Percentiles rank a stretch among this genome's conserved stretches.
Conservation (phyloP, 164 flowering plant genomes). For the Annona cherimola region DNA sequence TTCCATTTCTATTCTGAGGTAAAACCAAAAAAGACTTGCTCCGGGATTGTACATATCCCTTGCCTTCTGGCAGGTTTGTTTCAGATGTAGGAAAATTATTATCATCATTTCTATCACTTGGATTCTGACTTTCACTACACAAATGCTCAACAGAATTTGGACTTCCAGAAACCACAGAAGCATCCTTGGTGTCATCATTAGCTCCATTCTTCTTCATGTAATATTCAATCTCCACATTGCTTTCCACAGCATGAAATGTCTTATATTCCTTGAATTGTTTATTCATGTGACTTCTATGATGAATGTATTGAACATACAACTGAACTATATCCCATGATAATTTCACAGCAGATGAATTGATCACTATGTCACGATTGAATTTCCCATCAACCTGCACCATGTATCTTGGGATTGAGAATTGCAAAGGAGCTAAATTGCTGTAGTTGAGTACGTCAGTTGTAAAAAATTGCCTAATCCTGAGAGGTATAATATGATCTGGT, state of each 20-base stretch:
- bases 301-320: slow-evolving; percentile 58
- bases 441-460: slow-evolving; percentile 26
- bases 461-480: slow-evolving; percentile 57
- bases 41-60: slow-evolving; percentile 12
- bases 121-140: neutral
- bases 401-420: slow-evolving; percentile 50
- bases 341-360: slow-evolving; percentile 48
- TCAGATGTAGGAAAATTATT: slow-evolving; percentile 1
- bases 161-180: neutral
- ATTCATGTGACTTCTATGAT: slow-evolving; percentile 41
- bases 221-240: slow-evolving; percentile 7
- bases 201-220: slow-evolving; percentile 12
- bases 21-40: slow-evolving; percentile 23
- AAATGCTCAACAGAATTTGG: slow-evolving; percentile 2
- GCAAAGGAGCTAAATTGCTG: slow-evolving; percentile 17
- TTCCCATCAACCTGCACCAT: slow-evolving; percentile 48
- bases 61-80: slow-evolving; percentile 9
- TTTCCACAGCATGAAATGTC: slow-evolving; percentile 17
- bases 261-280: slow-evolving; percentile 13
- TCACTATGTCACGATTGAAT: slow-evolving; percentile 48
- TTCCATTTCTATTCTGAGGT: slow-evolving; percentile 30
- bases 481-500: slow-evolving; percentile 51
- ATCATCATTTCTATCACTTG: neutral
- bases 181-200: slow-evolving; percentile 8
- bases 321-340: slow-evolving; percentile 52